phyloP scores from a whole-genome alignment of 495 filamentous ascomycete genomes.

The Bacidia rubella region DNA sequence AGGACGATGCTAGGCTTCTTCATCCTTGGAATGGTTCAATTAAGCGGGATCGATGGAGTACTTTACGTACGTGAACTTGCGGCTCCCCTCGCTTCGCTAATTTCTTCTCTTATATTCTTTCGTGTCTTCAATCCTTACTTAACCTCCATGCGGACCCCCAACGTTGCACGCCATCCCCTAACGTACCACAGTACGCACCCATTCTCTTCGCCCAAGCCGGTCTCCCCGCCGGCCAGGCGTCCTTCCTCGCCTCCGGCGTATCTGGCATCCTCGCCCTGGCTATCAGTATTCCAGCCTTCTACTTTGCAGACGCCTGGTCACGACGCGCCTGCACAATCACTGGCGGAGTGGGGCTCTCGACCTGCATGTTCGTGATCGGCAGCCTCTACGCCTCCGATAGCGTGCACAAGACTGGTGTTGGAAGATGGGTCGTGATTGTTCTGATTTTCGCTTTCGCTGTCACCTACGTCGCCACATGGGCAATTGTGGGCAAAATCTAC shows the following conservation, averaged over 20 bases:
- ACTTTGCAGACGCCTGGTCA: constrained; percentile 52
- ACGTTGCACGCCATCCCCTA: background rate
- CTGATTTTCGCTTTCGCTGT: constrained; percentile 31
- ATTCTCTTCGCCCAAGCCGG: constrained; percentile 39
- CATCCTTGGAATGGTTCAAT: constrained; percentile 33
- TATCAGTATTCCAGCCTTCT: constrained; percentile 39
- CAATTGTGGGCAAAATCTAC: constrained; percentile 28
- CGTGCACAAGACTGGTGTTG: constrained; percentile 34
- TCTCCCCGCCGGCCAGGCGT: constrained; percentile 31
- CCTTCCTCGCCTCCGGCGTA: constrained; percentile 41
- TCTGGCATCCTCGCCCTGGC: constrained; percentile 39
- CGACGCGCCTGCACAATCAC: constrained; percentile 42
- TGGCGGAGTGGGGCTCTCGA: constrained; percentile 36
- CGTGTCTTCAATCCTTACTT: background rate
- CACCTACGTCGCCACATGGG: constrained; percentile 25
- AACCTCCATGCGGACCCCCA: background rate
- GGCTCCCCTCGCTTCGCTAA: background rate
- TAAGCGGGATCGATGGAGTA: constrained; percentile 36
- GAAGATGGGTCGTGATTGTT: constrained; percentile 41
- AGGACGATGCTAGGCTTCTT: constrained; percentile 32
- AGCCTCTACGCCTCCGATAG: constrained; percentile 34
- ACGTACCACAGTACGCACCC: constrained; percentile 32
- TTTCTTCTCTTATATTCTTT: background rate
- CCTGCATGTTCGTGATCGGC: constrained; percentile 36
- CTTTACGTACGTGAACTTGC: constrained; percentile 32